Evolutionary conservation across 768 basidiomycete species (phyloP), one percentile per base, ranked within the genome.

Genomic region (Auricularia auricula-judae): DNA sequence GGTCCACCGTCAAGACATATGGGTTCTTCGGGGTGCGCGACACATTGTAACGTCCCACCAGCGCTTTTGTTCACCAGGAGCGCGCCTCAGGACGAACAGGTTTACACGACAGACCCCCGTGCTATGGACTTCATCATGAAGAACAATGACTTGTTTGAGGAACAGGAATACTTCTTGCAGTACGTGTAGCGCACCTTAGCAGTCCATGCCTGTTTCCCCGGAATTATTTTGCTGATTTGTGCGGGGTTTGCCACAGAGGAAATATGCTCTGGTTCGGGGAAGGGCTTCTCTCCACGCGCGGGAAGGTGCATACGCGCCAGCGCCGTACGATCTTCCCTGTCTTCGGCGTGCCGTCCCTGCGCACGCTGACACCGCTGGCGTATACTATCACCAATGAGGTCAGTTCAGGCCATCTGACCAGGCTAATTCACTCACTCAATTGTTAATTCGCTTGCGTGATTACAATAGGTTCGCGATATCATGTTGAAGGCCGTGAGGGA

Each of bases 201-300:
- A 10, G 18, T 44, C 43, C 18, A 18, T 44, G 11, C 43, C 10
- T 18, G 43, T 44, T 44, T 11, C 11, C 10, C 43, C 43, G 11
- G 43, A 18, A 18, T 18, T 11, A 3, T 11, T 10, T 44, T 3
- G 43, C 43, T 44, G 43, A 44, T 18, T 29, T 29, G 29, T 29
- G 29, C 29, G 29, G 29, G 43, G 18, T 18, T 10, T 23, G 47
- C 10, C 11, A 18, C 3, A 82, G 81, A 62, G 76, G 75, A 1
- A 82, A 80, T 68, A 76, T 74, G 64, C 69, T 77, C n/a, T 76
- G 80, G 36, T 81, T 84, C 68, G 82, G 82, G 0, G 77, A 78
- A 2, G 81, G 81, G 1, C 66, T 82, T 35, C 76, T 82, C 21
- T 73, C 74, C 0, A 78, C 78, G 33, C 71, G 76, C 3, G 76